Evolutionary conservation across 2,329 filamentous ascomycete genomes (phyloP).

Genomic region (Xylaria sp.): DNA sequence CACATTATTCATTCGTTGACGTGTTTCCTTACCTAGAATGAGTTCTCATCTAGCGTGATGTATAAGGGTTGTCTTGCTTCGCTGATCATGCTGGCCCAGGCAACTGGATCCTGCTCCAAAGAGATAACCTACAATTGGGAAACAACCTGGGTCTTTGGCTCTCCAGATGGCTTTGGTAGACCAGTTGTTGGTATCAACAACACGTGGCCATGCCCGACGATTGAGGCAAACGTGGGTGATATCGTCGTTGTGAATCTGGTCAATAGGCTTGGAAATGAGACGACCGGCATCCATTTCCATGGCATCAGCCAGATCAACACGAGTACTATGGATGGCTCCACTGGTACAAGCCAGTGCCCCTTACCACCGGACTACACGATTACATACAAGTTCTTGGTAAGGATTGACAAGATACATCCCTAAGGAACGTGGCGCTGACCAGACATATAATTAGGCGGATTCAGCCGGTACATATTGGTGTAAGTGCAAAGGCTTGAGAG

Average conservation of each 20-base stretch:
- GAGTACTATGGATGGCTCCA: slow-evolving; percentile 62
- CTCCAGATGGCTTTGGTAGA: slow-evolving; percentile 62
- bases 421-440: not conserved
- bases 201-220: slow-evolving; percentile 64
- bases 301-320: slow-evolving; percentile 63
- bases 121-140: slow-evolving; percentile 62
- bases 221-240: slow-evolving; percentile 59
- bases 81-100: slow-evolving; percentile 20
- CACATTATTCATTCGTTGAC: slow-evolving; percentile 5
- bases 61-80: slow-evolving; percentile 14
- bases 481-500: slow-evolving; percentile 26
- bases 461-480: slow-evolving; percentile 52
- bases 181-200: slow-evolving; percentile 67
- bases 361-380: slow-evolving; percentile 56
- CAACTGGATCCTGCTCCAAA: slow-evolving; percentile 39
- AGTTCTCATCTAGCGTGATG: slow-evolving; percentile 16
- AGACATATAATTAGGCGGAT: slow-evolving; percentile 37
- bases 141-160: slow-evolving; percentile 61
- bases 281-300: slow-evolving; percentile 61
- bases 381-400: slow-evolving; percentile 59
- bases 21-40: slow-evolving; percentile 3
- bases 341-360: slow-evolving; percentile 58
- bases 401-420: not conserved
- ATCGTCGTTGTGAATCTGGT: slow-evolving; percentile 50
- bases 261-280: slow-evolving; percentile 55